Percentiles rank a stretch among this genome's conserved stretches.
These are phyloP conservation scores for Beverwykella pulmonaria DNA, from an alignment of 495 filamentous ascomycete genomes.

Conservation along the genomic window DNA sequence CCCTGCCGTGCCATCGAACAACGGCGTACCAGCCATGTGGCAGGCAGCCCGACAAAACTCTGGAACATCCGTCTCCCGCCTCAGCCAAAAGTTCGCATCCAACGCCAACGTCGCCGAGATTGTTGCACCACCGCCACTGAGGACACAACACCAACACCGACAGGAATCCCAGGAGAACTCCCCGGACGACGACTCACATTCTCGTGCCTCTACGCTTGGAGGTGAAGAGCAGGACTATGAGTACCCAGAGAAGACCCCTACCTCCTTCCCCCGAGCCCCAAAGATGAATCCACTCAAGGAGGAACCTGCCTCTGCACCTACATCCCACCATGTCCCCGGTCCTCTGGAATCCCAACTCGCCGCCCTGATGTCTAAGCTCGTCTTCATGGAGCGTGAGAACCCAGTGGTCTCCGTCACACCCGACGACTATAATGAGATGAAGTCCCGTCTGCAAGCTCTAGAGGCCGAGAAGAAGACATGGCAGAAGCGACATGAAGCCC, in stretches of 20 bases:
- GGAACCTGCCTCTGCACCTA: not conserved
- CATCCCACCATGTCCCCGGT: conserved; percentile 26
- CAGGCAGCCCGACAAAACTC: conserved; percentile 9
- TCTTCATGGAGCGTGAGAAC: conserved; percentile 39
- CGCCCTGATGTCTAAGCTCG: conserved; percentile 34
- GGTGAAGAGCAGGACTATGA: conserved; percentile 37
- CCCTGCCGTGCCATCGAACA: conserved; percentile 20
- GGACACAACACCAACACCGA: conserved; percentile 7
- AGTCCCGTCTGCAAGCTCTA: conserved; percentile 24
- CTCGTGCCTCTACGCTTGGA: conserved; percentile 33
- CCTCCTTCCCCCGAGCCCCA: conserved; percentile 13
- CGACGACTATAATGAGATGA: conserved; percentile 37
- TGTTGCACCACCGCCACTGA: conserved; percentile 9
- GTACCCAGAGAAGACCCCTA: conserved; percentile 40
- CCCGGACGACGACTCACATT: conserved; percentile 33
- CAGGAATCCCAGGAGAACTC: conserved; percentile 11
- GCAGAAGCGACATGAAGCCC: conserved; percentile 41
- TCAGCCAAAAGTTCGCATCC: conserved; percentile 27
- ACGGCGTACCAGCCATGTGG: conserved; percentile 31
- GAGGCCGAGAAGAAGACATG: conserved; percentile 38
- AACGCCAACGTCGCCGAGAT: conserved; percentile 19
- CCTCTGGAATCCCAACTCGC: conserved; percentile 38
- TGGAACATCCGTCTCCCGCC: conserved; percentile 12
- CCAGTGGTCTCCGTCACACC: conserved; percentile 37
- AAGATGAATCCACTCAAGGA: conserved; percentile 10